A percentile compares a stretch with the other conserved stretches of the same genome.
Conservation (phyloP, 352 stramenopile species). For the Phytopythium mirpurense region DNA sequence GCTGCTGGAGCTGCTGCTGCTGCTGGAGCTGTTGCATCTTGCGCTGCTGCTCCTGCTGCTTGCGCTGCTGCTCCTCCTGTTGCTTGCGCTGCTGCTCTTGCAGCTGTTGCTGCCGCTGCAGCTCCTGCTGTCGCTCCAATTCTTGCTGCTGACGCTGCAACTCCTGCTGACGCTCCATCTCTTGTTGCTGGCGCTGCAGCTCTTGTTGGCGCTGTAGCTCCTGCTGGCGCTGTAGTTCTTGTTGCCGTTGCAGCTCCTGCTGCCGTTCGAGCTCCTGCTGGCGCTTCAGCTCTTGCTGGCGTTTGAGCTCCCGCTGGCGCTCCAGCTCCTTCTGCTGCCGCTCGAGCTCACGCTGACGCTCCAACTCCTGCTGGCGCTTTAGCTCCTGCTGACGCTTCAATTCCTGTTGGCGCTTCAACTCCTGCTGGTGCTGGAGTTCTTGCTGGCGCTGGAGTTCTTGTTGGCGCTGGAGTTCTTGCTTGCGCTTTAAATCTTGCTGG, state of each 20-base stretch:
- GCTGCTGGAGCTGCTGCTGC: constrained; percentile 5
- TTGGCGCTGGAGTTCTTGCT: constrained; percentile 9
- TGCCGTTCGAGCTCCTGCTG: constrained; percentile 21
- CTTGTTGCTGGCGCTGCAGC: constrained; percentile 2
- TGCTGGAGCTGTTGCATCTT: constrained; percentile 14
- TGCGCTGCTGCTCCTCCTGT: constrained; percentile 21
- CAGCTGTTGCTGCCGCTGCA: constrained; percentile 12
- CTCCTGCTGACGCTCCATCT: constrained; percentile 7
- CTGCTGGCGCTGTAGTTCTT: constrained; percentile 6
- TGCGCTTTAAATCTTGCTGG: not conserved
- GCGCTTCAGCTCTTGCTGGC: constrained; percentile 28
- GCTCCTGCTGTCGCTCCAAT: constrained; percentile 10
- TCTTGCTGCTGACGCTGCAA: constrained; percentile 13
- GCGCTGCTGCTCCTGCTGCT: constrained; percentile 15
- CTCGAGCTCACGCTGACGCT: constrained; percentile 20
- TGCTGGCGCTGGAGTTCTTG: constrained; percentile 12
- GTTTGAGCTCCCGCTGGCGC: constrained; percentile 18
- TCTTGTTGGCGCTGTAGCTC: constrained; percentile 2
- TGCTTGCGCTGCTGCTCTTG: constrained; percentile 12
- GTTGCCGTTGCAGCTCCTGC: constrained; percentile 12
- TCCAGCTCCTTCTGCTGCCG: constrained; percentile 25
- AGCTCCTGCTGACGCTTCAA: constrained; percentile 5
- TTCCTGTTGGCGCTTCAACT: constrained; percentile 9
- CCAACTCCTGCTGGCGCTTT: constrained; percentile 15
- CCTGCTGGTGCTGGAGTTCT: constrained; percentile 10